Evolutionary conservation across 2,329 filamentous ascomycete genomes (phyloP), one percentile per base, ranked within the genome.

Genomic region (Boeremia lycopersici): DNA sequence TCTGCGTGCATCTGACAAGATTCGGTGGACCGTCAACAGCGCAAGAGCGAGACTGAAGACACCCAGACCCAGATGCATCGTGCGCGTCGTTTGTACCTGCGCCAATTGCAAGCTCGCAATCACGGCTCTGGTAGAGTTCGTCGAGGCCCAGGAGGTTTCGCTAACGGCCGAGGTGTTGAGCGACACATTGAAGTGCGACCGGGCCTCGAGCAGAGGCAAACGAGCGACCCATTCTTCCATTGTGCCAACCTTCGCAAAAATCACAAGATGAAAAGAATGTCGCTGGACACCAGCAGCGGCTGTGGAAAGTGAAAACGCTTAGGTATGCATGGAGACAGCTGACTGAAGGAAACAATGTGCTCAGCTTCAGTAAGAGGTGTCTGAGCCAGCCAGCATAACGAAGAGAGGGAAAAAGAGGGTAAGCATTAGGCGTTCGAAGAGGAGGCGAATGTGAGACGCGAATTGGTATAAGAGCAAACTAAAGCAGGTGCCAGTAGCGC

Each of bases 271-370:
- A 58, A 63, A 63, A 59, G 57, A 57, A 60, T 63, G 59, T 70
- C 71, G 73, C 73, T 75, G 73, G 65, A 60, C 64, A 73, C 73
- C 73, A 73, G 72, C 73, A 75, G 72, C 71, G 73, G 72, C 63
- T 71, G 62, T 69, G 67, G 59, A 59, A 67, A 66, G 57, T 48
- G 56, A 58, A 53, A 63, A 60, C 63, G 62, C 64, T 64, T 69
- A 73, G 61, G 64, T 69, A 73, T 63, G 71, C 72, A 75, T 75
- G 69, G 70, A 73, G 66, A 62, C 70, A 62, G 61, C 60, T 57
- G 63, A 67, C 61, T 62, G 64, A 66, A 59, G 65, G 68, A 69
- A 73, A 73, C 66, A 68, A 63, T 66, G 70, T 69, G 70, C 68
- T 69, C 72, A 69, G 64, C 65, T 64, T 67, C 68, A 70, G 64